Percentiles rank a stretch among this genome's conserved stretches.
Evolutionary conservation across 352 stramenopile species (phyloP).

Genomic region (Lagenidium giganteum): DNA sequence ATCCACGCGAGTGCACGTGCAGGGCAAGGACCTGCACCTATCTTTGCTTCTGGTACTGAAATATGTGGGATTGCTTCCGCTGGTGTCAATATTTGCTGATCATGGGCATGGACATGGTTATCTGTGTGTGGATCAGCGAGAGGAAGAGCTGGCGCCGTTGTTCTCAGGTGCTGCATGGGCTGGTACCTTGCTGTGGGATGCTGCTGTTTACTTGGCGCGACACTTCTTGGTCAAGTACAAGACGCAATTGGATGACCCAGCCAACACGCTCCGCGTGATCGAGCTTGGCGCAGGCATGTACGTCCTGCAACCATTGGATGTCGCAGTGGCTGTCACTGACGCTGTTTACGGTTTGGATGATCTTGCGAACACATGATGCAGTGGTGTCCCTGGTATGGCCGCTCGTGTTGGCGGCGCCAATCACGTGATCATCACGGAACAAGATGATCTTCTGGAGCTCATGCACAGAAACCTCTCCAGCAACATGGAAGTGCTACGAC

Average conservation of each 20-base stretch:
- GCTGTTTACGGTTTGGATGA: not conserved
- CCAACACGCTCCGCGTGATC: constrained; percentile 49
- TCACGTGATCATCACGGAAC: constrained; percentile 89
- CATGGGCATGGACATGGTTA: not conserved
- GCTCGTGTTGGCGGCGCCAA: constrained; percentile 70
- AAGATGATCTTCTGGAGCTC: constrained; percentile 85
- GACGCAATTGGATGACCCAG: constrained; percentile 18
- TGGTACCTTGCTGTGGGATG: constrained; percentile 89
- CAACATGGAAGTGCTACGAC: constrained; percentile 34
- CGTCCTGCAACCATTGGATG: no score
- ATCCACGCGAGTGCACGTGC: constrained; percentile 46
- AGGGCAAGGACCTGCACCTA: constrained; percentile 44
- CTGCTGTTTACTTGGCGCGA: constrained; percentile 59
- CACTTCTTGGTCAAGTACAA: constrained; percentile 50
- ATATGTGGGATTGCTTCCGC: no score
- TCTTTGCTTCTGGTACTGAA: constrained; percentile 66
- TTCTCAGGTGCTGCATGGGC: constrained; percentile 93
- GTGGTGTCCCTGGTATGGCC: constrained; percentile 91
- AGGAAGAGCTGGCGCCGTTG: constrained; percentile 87
- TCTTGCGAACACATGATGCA: constrained; percentile 8
- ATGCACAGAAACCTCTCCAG: constrained; percentile 66
- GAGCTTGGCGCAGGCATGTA: constrained; percentile 84
- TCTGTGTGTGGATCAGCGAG: constrained; percentile 30
- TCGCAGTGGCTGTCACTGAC: not conserved
- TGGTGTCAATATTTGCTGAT: not conserved